Conservation (phyloP, 495 filamentous ascomycete genomes). For the Tuber calosporum region DNA sequence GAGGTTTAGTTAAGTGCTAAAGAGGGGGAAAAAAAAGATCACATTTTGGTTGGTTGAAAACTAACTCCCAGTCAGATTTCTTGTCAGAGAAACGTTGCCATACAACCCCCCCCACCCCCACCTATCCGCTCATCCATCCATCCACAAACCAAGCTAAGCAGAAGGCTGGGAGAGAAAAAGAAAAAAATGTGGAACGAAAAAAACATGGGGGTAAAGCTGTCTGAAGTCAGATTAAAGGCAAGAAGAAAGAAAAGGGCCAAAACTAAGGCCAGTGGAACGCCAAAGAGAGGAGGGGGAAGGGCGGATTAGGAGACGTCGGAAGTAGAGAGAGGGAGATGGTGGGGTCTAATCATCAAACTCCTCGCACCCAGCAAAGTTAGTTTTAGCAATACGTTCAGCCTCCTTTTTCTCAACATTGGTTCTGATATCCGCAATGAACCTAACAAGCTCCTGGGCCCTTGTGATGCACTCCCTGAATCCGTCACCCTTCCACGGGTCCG, state of each 20-base stretch:
- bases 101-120: background rate
- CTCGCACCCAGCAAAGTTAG: background rate
- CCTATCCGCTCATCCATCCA: background rate
- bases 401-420: conserved; percentile 15
- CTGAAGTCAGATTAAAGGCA: background rate
- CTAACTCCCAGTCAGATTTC: background rate
- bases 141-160: background rate
- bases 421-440: conserved; percentile 23
- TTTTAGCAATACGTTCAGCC: background rate
- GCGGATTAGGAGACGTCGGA: background rate
- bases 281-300: background rate
- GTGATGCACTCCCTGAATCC: conserved; percentile 33
- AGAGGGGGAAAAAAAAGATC: background rate
- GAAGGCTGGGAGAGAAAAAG: background rate
- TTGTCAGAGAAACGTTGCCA: background rate
- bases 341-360: background rate
- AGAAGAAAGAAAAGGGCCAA: background rate
- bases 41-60: background rate
- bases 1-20: background rate
- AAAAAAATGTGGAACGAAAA: background rate
- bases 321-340: background rate
- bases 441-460: conserved; percentile 18
- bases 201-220: background rate
- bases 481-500: conserved; percentile 33
- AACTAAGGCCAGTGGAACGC: background rate